These are phyloP conservation scores for Ceratopteris richardii DNA, from an alignment of 75 land plant genomes.

Conservation along the genomic window DNA sequence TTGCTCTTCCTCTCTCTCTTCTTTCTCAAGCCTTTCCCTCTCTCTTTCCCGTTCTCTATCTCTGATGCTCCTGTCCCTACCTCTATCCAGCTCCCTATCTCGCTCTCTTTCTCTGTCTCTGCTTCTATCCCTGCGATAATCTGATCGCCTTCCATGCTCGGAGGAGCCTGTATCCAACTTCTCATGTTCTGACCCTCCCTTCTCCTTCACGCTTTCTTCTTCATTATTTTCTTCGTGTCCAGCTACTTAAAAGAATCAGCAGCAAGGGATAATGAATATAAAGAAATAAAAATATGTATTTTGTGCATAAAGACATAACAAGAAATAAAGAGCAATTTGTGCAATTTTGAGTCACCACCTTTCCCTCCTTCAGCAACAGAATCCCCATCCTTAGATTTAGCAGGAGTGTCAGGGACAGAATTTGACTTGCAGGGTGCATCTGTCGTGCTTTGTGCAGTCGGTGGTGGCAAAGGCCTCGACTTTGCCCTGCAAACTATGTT, in stretches of 20 bases:
- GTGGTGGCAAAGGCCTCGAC: constrained; percentile 62
- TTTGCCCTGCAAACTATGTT: constrained; percentile 25
- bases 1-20: constrained; percentile 80
- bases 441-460: constrained; percentile 42
- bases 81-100: constrained; percentile 7
- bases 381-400: constrained; percentile 56
- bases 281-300: neutral
- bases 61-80: constrained; percentile 9
- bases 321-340: neutral
- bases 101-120: constrained; percentile 9
- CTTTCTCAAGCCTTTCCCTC: constrained; percentile 62
- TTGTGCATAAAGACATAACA: neutral
- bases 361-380: constrained; percentile 49
- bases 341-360: constrained; percentile 40
- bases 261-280: no score
- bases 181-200: constrained; percentile 47
- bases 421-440: constrained; percentile 30
- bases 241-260: constrained; percentile 28
- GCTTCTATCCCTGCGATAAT: constrained; percentile 26
- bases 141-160: constrained; percentile 51
- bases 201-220: constrained; percentile 71
- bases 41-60: constrained; percentile 53
- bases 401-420: constrained; percentile 41
- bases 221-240: constrained; percentile 68
- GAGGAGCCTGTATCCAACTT: constrained; percentile 64